Evolutionary conservation across 2,329 filamentous ascomycete genomes (phyloP).

Genomic region (Diaporthe caulivora): DNA sequence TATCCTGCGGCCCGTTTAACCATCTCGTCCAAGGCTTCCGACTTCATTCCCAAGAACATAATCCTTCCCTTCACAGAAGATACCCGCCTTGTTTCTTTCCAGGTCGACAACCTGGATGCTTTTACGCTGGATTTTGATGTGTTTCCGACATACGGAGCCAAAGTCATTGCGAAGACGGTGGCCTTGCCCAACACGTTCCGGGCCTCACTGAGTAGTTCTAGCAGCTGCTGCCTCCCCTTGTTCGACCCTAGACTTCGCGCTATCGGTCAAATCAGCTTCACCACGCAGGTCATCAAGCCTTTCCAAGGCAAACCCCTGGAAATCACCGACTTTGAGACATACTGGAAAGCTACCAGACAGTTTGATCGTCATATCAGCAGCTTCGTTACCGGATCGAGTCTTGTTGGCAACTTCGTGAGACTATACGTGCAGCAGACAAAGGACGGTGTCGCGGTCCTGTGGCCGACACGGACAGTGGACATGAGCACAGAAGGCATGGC

Average conservation of each 20-base stretch:
- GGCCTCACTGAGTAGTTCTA: conserved; percentile 79
- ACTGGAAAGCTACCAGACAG: conserved; percentile 98
- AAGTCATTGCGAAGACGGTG: conserved; percentile 96
- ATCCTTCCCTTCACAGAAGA: conserved; percentile 97
- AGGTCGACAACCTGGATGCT: conserved; percentile 91
- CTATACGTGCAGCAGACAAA: conserved; percentile 92
- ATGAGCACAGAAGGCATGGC: conserved; percentile 77
- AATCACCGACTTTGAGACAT: conserved; percentile 98
- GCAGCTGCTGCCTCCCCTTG: conserved; percentile 85
- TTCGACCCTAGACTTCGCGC: conserved; percentile 92
- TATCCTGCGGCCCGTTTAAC: conserved; percentile 95
- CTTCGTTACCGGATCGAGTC: conserved; percentile 92
- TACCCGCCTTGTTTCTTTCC: conserved; percentile 92
- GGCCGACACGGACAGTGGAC: conserved; percentile 84
- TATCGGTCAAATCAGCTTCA: conserved; percentile 94
- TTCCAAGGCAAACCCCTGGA: conserved; percentile 93
- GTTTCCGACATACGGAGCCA: conserved; percentile 96
- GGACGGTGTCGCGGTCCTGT: conserved; percentile 88
- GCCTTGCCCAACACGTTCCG: conserved; percentile 90
- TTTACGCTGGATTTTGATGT: conserved; percentile 98
- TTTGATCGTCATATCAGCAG: conserved; percentile 87
- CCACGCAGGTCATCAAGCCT: conserved; percentile 95
- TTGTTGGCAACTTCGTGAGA: conserved; percentile 95
- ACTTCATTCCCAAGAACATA: conserved; percentile 95
- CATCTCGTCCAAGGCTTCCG: conserved; percentile 95